phyloP scores from a whole-genome alignment of 257 asterid genomes.

The Leptodermis oblonga region DNA sequence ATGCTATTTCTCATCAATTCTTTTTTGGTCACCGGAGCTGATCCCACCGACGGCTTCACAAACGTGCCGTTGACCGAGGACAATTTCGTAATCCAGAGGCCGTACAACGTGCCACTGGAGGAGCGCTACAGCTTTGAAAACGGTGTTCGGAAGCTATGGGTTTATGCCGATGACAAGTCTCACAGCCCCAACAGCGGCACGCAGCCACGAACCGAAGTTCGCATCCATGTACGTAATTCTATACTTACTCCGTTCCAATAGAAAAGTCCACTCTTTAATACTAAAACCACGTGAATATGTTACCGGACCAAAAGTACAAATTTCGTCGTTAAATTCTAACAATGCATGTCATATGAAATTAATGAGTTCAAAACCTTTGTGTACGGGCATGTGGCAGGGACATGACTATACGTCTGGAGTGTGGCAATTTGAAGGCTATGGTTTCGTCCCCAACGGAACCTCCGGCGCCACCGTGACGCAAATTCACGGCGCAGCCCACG shows the following conservation, averaged over 20 bases:
- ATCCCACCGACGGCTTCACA: conserved; percentile 34
- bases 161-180: conserved; percentile 32
- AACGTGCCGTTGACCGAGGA: conserved; percentile 22
- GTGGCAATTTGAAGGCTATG: conserved; percentile 38
- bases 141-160: conserved; percentile 35
- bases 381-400: conserved; percentile 12
- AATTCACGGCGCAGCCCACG: conserved; percentile 28
- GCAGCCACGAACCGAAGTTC: conserved; percentile 35
- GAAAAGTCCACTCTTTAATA: too few relatives aligned
- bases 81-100: conserved; percentile 30
- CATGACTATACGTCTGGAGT: conserved; percentile 32
- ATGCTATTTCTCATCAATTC: neutral
- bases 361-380: too few relatives aligned
- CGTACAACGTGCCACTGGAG: conserved; percentile 31
- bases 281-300: too few relatives aligned
- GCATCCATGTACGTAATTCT: conserved; percentile 12
- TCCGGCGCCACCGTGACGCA: conserved; percentile 33
- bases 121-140: conserved; percentile 24
- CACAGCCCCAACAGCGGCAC: conserved; percentile 28
- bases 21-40: conserved; percentile 8
- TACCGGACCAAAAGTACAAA: too few relatives aligned
- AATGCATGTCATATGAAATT: too few relatives aligned
- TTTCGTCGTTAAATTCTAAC: too few relatives aligned
- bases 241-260: too few relatives aligned
- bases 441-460: conserved; percentile 36